Percentiles rank a stretch among this genome's conserved stretches.
Conservation (phyloP, 2,329 filamentous ascomycete genomes). For the Chalaropsis thielavioides region DNA sequence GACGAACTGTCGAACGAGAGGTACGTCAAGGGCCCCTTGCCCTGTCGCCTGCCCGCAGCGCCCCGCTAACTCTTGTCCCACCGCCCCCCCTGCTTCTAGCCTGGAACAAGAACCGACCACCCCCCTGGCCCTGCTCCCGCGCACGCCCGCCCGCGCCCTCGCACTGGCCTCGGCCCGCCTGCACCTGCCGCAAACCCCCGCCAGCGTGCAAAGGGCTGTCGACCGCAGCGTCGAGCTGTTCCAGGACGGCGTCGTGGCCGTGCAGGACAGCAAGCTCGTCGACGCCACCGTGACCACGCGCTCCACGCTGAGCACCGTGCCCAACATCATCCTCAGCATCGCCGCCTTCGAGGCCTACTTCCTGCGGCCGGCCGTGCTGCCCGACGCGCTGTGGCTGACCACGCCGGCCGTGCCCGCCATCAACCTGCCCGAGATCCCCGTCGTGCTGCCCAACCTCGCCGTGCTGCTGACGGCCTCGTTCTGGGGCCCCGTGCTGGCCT, state of each 20-base stretch:
- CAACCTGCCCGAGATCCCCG: conserved; percentile 41
- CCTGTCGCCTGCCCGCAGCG: not conserved
- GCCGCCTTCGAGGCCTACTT: conserved; percentile 54
- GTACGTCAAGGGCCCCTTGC: not conserved
- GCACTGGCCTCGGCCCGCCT: conserved; percentile 44
- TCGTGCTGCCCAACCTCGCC: conserved; percentile 70
- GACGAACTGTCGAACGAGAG: conserved; percentile 33
- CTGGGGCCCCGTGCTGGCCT: conserved; percentile 70
- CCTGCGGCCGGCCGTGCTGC: conserved; percentile 56
- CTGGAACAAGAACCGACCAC: not conserved
- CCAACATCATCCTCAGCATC: conserved; percentile 54
- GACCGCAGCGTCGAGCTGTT: conserved; percentile 57
- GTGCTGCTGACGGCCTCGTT: conserved; percentile 60
- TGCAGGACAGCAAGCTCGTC: conserved; percentile 51
- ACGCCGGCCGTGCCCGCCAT: conserved; percentile 47
- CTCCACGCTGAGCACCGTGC: conserved; percentile 56
- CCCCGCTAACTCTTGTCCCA: not conserved
- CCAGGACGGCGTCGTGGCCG: conserved; percentile 44
- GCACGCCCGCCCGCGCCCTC: conserved; percentile 33
- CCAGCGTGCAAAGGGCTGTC: conserved; percentile 60
- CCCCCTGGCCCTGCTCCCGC: conserved; percentile 1
- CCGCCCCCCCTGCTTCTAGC: not conserved
- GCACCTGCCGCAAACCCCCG: conserved; percentile 66
- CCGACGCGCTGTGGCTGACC: conserved; percentile 57
- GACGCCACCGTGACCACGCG: conserved; percentile 52